Base-by-base conservation (phyloP, 768 basidiomycete genomes). In the Suillus hirtellus region DNA sequence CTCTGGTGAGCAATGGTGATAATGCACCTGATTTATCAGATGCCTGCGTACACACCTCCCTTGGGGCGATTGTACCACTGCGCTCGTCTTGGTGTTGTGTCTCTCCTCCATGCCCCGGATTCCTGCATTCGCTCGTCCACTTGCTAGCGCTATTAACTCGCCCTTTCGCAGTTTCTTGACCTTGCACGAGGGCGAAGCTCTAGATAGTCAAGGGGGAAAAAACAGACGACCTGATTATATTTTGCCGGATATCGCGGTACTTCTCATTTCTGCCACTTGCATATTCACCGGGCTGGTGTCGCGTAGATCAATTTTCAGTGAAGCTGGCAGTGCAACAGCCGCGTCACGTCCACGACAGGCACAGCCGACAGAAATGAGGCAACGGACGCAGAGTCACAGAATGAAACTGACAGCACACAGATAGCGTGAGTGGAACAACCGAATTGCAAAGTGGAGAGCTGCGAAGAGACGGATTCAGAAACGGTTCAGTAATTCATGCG, bases 261-360 rank as follows among this genome's bases (percentile, higher is more conserved):
- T 89, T 55, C 69, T 89, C 37, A 68, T 84, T 31, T 84, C 86
- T 0, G 65, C 76, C 0, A 77, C 85, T 4, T 93, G 92, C 92
- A 71, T 89, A 44, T 92, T 31, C 31, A 31, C 31, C 1, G 31
- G 5, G 31, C 31, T 31, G 31, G 31, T 31, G 31, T 6, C 6
- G 31, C 6, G 31, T 31, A 31, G 31, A 31, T 31, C 31, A 31
- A 31, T 6, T 31, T 31, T 31, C 31, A 31, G 31, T 31, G 31
- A 31, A 31, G 31, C 31, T 31, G 31, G 31, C 6, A 6, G 31
- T 31, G 31, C 5, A 31, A 31, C 31, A 31, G 5, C 31, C 31
- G 31, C 6, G 31, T 31, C 31, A 31, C 31, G 5, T 31, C 31
- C 31, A 31, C 6, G 5, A 31, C 31, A 31, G 31, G 31, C 31